Evolutionary conservation across 352 stramenopile genomes (phyloP).

Genomic region (Globisporangium rhizosaccharum): DNA sequence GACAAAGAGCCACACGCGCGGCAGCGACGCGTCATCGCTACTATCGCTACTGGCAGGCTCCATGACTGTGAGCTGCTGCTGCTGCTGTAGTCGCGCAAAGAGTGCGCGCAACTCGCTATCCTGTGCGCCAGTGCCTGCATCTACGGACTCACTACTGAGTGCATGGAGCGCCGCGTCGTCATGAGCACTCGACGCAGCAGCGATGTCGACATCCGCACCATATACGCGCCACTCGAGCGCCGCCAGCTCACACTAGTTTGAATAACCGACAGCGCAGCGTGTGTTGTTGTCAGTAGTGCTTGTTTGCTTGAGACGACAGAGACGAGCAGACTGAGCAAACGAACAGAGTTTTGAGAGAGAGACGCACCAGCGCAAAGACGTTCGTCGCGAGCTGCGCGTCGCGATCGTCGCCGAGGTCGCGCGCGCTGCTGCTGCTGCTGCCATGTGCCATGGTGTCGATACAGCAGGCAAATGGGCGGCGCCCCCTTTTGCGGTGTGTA

Average conservation of each 20-base stretch:
- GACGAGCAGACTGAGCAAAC: background rate
- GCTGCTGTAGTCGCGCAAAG: constrained; percentile 32
- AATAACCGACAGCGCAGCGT: background rate
- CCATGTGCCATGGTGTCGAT: background rate
- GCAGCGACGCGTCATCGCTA: background rate
- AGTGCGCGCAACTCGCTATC: constrained; percentile 20
- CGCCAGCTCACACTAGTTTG: constrained; percentile 33
- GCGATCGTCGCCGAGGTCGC: background rate
- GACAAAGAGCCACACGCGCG: constrained; percentile 48
- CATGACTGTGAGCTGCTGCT: constrained; percentile 27
- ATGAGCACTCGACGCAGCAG: background rate
- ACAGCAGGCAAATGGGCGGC: background rate
- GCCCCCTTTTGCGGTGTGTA: background rate
- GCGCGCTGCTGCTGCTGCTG: background rate
- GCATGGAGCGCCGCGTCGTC: background rate
- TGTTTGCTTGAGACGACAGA: constrained; percentile 1
- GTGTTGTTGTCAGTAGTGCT: background rate
- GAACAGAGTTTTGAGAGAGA: background rate
- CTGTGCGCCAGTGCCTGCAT: constrained; percentile 15
- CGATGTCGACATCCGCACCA: constrained; percentile 3
- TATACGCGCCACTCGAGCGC: constrained; percentile 56
- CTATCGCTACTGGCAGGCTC: background rate
- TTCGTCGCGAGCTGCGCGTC: constrained; percentile 21
- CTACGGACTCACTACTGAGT: background rate
- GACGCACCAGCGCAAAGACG: constrained; percentile 41